phyloP scores from a whole-genome alignment of 495 filamentous ascomycete species.

The Aspergillus avenaceus region DNA sequence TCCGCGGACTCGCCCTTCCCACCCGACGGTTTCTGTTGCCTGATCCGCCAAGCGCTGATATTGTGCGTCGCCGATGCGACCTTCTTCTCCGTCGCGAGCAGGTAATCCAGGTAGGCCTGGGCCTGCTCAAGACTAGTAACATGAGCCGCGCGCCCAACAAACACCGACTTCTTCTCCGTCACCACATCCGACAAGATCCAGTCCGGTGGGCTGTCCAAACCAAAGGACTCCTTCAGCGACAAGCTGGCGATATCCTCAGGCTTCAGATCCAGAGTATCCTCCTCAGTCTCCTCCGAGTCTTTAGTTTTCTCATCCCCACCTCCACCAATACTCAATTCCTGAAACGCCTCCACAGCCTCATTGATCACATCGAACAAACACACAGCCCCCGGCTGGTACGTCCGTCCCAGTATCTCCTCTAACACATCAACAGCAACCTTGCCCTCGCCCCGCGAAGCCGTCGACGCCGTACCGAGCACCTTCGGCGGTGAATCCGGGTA shows the following conservation, averaged over 20 bases:
- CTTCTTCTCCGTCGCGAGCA: slow-evolving; percentile 75
- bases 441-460: slow-evolving; percentile 58
- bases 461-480: slow-evolving; percentile 60
- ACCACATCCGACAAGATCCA: slow-evolving; percentile 72
- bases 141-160: slow-evolving; percentile 68
- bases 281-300: slow-evolving; percentile 5
- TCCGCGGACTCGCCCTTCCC: slow-evolving; percentile 35
- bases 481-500: slow-evolving; percentile 71
- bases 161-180: slow-evolving; percentile 82
- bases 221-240: slow-evolving; percentile 30
- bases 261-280: slow-evolving; percentile 10
- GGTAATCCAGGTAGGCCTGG: slow-evolving; percentile 61
- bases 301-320: slow-evolving; percentile 11
- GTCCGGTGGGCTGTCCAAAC: slow-evolving; percentile 42
- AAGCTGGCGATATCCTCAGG: slow-evolving; percentile 21
- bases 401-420: slow-evolving; percentile 56
- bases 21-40: slow-evolving; percentile 27
- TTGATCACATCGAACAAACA: slow-evolving; percentile 88
- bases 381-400: slow-evolving; percentile 69
- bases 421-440: slow-evolving; percentile 62
- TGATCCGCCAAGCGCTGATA: slow-evolving; percentile 68
- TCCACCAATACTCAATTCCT: slow-evolving; percentile 44
- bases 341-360: slow-evolving; percentile 38
- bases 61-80: slow-evolving; percentile 87
- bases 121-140: slow-evolving; percentile 68